Percentiles rank a stretch among this genome's conserved stretches.
These are phyloP conservation scores for Clonostachys rosea DNA, from an alignment of 2,329 filamentous ascomycete genomes.

Conservation along the genomic window DNA sequence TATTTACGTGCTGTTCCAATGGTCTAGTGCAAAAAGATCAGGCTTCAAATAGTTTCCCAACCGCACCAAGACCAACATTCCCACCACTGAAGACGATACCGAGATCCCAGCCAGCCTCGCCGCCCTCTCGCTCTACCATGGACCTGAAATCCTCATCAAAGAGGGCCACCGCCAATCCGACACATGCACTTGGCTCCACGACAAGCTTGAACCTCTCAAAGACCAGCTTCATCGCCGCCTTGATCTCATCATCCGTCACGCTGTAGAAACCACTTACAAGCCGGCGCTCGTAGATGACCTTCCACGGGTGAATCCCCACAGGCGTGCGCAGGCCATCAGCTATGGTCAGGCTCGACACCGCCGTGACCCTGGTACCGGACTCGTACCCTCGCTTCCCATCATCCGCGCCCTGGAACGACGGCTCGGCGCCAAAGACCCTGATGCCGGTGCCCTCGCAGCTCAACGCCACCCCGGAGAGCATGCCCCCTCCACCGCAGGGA, in stretches of 20 bases:
- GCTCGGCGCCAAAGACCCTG: slow-evolving; percentile 82
- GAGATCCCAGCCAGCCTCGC: slow-evolving; percentile 69
- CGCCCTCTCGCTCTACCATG: slow-evolving; percentile 66
- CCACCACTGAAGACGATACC: slow-evolving; percentile 58
- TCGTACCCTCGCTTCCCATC: slow-evolving; percentile 71
- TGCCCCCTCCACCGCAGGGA: slow-evolving; percentile 82
- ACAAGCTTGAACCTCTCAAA: slow-evolving; percentile 87
- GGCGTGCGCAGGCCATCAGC: slow-evolving; percentile 87
- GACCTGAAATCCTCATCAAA: slow-evolving; percentile 80
- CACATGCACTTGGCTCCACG: slow-evolving; percentile 82
- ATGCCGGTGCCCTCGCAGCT: slow-evolving; percentile 68
- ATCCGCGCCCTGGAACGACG: slow-evolving; percentile 76
- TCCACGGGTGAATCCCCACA: slow-evolving; percentile 72
- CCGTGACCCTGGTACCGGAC: slow-evolving; percentile 56
- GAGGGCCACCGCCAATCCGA: slow-evolving; percentile 76
- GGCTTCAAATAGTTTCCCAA: slow-evolving; percentile 42
- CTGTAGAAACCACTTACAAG: slow-evolving; percentile 68
- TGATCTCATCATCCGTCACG: slow-evolving; percentile 80
- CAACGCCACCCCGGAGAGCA: slow-evolving; percentile 79
- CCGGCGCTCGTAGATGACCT: slow-evolving; percentile 64
- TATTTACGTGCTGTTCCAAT: neutral
- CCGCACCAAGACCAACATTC: slow-evolving; percentile 49
- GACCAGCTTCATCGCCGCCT: slow-evolving; percentile 69
- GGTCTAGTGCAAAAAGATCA: neutral
- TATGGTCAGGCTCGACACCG: slow-evolving; percentile 73